Evolutionary conservation across 2,329 filamentous ascomycete genomes (phyloP), one percentile per base, ranked within the genome.

Genomic region (Arthrinium puccinioides): DNA sequence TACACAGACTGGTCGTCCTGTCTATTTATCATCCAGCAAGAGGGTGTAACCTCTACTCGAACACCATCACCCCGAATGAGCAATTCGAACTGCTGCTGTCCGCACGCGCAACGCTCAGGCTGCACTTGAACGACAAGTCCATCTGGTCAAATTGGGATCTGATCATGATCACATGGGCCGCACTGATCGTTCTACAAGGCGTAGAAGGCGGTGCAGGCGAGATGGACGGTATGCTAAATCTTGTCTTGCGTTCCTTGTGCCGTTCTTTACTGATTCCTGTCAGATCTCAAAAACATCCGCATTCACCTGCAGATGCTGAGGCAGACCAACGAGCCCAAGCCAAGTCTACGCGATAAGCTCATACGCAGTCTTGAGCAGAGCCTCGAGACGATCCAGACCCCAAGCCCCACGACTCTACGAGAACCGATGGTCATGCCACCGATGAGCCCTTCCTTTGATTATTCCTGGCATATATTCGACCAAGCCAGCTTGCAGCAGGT

Each of bases 71-170:
- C 6, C 51, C 57, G 3, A 51, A 56, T 13, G 63, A 66, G 38
- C 59, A 64, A 32, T 58, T 62, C 20, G 63, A 65, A 40, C 49
- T 66, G 11, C 44, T 66, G 0, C 50, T 66, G 2, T 66, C 63
- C 2, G 62, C 63, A 2, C 50, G 62, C 11, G 60, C 62, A 1
- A 59, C 63, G 0, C 46, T 67, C 14, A 60, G 57, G 39, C 45
- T 66, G 3, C 62, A 65, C 29, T 52, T 58, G 4, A 51, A 59
- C n/a, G 63, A 66, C 36, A 48, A 56, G 16, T 55, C 59, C 2
- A 66, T 66, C 38, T 66, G 63, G 63, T 56, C 61, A 4, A 66
- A 66, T 30, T 67, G 60, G 56, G 63, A 66, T 28, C 47, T 66
- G 1, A 56, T 65, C 15, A 61, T 67, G 44, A 67, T 67, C 35